Evolutionary conservation across 2,329 filamentous ascomycete genomes (phyloP).

Genomic region (Waltergamsia citrina): DNA sequence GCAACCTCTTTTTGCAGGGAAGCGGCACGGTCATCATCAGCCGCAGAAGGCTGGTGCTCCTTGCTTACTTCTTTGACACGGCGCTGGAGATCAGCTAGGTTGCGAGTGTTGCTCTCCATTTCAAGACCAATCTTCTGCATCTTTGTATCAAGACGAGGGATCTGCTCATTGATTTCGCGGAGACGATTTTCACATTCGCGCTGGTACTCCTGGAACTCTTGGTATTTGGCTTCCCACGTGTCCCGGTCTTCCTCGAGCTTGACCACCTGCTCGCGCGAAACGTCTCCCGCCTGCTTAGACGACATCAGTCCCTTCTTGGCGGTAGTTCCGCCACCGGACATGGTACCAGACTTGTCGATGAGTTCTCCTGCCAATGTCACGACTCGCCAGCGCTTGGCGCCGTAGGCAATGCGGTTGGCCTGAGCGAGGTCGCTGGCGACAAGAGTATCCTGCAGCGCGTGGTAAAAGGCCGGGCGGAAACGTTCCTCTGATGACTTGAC

Average conservation of each 20-base stretch:
- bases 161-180: conserved; percentile 62
- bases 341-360: conserved; percentile 96
- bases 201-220: conserved; percentile 77
- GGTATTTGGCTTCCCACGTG: conserved; percentile 70
- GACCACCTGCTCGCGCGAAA: conserved; percentile 76
- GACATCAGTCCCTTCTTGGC: conserved; percentile 94
- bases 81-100: conserved; percentile 73
- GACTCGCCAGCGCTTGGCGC: conserved; percentile 86
- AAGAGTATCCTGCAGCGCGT: conserved; percentile 87
- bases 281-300: conserved; percentile 82
- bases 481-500: conserved; percentile 81
- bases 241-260: conserved; percentile 87
- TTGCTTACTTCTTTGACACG: conserved; percentile 76
- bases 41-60: conserved; percentile 72
- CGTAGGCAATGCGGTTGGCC: conserved; percentile 94
- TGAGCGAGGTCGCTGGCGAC: conserved; percentile 91
- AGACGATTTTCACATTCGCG: conserved; percentile 67
- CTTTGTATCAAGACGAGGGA: conserved; percentile 78
- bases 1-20: conserved; percentile 70
- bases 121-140: conserved; percentile 89
- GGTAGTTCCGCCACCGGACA: conserved; percentile 91
- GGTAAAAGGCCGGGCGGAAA: conserved; percentile 88
- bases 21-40: conserved; percentile 65
- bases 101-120: conserved; percentile 75
- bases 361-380: conserved; percentile 92